Evolutionary conservation across 75 land plant species (phyloP).

Genomic region (Cunninghamia lanceolata): DNA sequence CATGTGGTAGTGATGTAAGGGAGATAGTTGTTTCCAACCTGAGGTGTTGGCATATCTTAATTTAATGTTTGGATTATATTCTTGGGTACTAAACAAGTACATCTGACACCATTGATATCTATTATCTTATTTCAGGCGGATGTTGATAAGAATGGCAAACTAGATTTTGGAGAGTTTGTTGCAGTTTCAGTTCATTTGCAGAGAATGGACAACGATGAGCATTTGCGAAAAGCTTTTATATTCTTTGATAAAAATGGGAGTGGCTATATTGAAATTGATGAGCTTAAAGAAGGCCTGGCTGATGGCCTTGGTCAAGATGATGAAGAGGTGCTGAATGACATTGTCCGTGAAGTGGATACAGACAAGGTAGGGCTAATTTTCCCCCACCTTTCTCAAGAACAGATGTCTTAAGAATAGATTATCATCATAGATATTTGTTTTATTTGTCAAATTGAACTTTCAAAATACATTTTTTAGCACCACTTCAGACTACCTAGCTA

Average conservation of each 20-base stretch:
- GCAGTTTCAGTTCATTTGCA: slow-evolving; percentile 81
- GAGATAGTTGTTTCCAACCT: neutral
- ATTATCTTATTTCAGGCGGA: slow-evolving; percentile 62
- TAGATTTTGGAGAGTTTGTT: slow-evolving; percentile 90
- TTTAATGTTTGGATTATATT: neutral
- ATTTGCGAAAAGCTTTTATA: slow-evolving; percentile 64
- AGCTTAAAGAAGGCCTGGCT: slow-evolving; percentile 51
- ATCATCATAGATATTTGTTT: neutral
- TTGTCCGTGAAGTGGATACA: slow-evolving; percentile 73
- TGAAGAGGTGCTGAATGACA: slow-evolving; percentile 53
- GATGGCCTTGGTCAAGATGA: slow-evolving; percentile 62
- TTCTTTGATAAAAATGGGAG: slow-evolving; percentile 78
- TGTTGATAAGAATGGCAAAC: slow-evolving; percentile 83
- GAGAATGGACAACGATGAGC: slow-evolving; percentile 82
- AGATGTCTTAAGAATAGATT: neutral
- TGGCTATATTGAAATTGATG: slow-evolving; percentile 73
- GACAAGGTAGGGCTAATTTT: slow-evolving; percentile 50
- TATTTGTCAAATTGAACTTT: neutral
- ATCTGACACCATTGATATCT: neutral
- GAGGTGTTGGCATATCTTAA: neutral
- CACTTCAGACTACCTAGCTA: neutral
- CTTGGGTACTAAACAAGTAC: neutral
- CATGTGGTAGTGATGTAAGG: neutral
- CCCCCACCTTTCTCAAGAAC: neutral
- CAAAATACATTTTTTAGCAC: neutral